Base-by-base conservation (phyloP, 2,329 filamentous ascomycete genomes). In the Colletotrichum sp. region DNA sequence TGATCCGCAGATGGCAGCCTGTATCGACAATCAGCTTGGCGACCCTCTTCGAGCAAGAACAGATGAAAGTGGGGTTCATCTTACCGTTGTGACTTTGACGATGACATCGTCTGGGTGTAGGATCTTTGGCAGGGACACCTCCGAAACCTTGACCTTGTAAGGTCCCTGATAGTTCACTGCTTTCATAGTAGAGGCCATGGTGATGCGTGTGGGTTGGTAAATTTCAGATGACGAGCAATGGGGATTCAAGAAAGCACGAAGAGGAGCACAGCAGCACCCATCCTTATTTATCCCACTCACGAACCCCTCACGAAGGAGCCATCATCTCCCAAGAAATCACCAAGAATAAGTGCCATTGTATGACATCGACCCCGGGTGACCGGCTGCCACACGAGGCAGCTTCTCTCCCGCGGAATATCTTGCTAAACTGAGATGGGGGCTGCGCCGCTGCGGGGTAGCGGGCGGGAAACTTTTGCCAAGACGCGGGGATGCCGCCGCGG, bases 21-120 rank as follows among this genome's bases (percentile, higher is more conserved):
- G 22, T 8, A 19, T 25, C 3, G 12, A 19, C 19, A 12, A 13
- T 74, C 22, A 76, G 74, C 32, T 16, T 27, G n/a, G 19, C 8
- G 8, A 27, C 29, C 12, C 8, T 36, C 36, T 27, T 27, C 6
- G 25, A 16, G 49, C 2, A 15, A 29, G 25, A 32, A 11, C 39
- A 25, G 65, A 39, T 13, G 22, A 19, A 36, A 63, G 5, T 25
- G 27, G 39, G 65, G 25, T 15, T 68, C 69, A 30, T 65, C 89
- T 86, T 67, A 91, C 89, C 8, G 91, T 94, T 1, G 92, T 93
- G 44, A 93, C 90, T 79, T 92, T 93, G 82, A 93, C 89, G 75
- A 93, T 91, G 39, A 89, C 88, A 84, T 93, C 92, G 83, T 93
- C 91, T 3, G 92, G 91, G 82, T 93, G 92, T 80, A 92, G 85